Percentiles rank a stretch among this genome's conserved stretches.
These are phyloP conservation scores for Sporothrix schenckii DNA, from an alignment of 2,329 filamentous ascomycete genomes.

Conservation along the genomic window DNA sequence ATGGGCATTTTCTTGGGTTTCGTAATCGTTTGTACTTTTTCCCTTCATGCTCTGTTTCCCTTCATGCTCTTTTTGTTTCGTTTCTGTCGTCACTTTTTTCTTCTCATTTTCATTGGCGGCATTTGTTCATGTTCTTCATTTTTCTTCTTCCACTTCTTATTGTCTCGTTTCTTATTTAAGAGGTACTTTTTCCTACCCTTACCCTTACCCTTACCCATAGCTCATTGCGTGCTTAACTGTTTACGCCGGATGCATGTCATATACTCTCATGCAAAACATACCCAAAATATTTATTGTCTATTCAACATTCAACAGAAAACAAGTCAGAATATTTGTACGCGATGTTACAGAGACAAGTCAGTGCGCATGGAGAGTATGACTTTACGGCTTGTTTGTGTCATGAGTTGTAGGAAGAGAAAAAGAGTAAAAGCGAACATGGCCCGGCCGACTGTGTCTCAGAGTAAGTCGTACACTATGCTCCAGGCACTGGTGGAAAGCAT, in stretches of 20 bases:
- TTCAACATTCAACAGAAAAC: no score
- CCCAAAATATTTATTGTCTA: conserved; percentile 18
- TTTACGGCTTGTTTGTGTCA: not conserved
- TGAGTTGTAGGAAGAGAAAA: no score
- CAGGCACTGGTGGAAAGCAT: no score
- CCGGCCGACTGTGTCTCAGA: no score
- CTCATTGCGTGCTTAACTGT: not conserved
- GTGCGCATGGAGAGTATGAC: no score
- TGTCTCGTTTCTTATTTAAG: no score
- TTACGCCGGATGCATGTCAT: conserved; percentile 18
- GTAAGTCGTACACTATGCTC: no score
- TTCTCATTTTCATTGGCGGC: not conserved
- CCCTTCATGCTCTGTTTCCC: not conserved
- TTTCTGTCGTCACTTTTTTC: conserved; percentile 2
- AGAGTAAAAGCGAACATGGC: no score
- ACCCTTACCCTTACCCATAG: not conserved
- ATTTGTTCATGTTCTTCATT: not conserved
- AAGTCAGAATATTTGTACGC: not conserved
- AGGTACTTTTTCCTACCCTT: not conserved
- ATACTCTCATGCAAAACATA: conserved; percentile 27
- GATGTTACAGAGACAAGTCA: not conserved
- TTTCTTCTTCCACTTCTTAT: no score
- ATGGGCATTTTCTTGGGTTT: not conserved
- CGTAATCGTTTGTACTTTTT: not conserved
- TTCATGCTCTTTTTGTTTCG: not conserved